Conservation (phyloP, 202 grass and related monocot genomes). For the Alloteropsis angusta region DNA sequence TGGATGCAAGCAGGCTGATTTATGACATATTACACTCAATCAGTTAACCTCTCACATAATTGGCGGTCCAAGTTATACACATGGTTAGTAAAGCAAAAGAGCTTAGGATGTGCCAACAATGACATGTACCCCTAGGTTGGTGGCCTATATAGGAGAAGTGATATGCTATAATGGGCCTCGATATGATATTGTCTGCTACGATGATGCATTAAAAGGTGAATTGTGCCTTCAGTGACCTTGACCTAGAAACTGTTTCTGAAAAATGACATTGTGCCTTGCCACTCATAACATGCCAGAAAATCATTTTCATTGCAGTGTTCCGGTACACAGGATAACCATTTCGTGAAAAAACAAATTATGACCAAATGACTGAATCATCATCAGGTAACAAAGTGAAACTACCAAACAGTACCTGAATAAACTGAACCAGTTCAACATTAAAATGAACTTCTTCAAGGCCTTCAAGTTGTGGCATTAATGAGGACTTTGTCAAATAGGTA, state of each 20-base stretch:
- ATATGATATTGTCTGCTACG: slow-evolving; percentile 8
- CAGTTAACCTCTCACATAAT: not conserved
- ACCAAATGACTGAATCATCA: not conserved
- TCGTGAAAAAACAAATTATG: not conserved
- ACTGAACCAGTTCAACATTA: slow-evolving; percentile 75
- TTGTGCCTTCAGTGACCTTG: not conserved
- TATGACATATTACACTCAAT: not conserved
- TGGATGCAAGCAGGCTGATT: not conserved
- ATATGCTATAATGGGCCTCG: not conserved
- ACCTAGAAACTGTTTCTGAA: not conserved
- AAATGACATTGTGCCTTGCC: not conserved
- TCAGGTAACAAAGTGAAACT: not conserved
- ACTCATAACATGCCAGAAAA: slow-evolving; percentile 1
- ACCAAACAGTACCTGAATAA: slow-evolving; percentile 63
- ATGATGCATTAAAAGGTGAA: not conserved
- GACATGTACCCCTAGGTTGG: not conserved
- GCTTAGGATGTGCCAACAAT: not conserved
- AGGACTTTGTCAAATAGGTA: slow-evolving; percentile 70
- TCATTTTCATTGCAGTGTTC: slow-evolving; percentile 8
- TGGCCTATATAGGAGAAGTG: not conserved
- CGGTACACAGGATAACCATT: not conserved
- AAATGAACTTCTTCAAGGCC: slow-evolving; percentile 78
- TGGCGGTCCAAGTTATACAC: not conserved
- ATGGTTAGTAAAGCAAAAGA: not conserved
- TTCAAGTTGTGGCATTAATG: slow-evolving; percentile 65